Evolutionary conservation across 176 grass and related monocot genomes (phyloP).

Genomic region (Hyparrhenia diplandra): DNA sequence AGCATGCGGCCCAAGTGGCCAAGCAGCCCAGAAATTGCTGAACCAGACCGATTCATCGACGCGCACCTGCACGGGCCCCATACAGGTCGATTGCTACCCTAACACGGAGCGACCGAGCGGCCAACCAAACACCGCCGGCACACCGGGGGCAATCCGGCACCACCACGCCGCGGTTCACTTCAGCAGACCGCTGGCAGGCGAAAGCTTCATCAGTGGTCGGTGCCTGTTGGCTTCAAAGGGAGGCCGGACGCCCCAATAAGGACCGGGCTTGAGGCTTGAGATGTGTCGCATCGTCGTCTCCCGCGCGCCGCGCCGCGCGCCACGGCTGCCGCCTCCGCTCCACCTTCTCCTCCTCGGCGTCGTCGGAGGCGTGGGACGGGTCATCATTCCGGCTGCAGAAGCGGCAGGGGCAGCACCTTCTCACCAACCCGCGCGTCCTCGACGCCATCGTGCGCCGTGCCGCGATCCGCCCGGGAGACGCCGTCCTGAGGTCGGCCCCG

Average conservation of each 20-base stretch:
- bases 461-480: constrained; percentile 38
- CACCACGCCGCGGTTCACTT: not conserved
- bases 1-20: not conserved
- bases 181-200: not conserved
- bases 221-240: not conserved
- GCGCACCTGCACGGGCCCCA: not conserved
- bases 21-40: not conserved
- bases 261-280: not conserved
- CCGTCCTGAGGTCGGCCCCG: constrained; percentile 67
- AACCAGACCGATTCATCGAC: too few species aligned
- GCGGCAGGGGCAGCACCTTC: constrained; percentile 53
- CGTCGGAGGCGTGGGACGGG: constrained; percentile 43
- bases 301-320: not conserved
- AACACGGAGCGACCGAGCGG: too few species aligned
- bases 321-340: not conserved
- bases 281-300: not conserved
- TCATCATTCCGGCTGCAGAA: constrained; percentile 51
- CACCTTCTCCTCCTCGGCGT: not conserved
- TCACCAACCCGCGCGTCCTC: constrained; percentile 60
- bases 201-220: not conserved
- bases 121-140: too few species aligned
- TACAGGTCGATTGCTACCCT: too few species aligned
- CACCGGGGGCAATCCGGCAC: too few species aligned
- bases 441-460: constrained; percentile 45
- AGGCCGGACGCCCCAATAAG: not conserved